Conservation (phyloP, 1,284 basidiomycete species). For the Hymenochaete sp. region DNA sequence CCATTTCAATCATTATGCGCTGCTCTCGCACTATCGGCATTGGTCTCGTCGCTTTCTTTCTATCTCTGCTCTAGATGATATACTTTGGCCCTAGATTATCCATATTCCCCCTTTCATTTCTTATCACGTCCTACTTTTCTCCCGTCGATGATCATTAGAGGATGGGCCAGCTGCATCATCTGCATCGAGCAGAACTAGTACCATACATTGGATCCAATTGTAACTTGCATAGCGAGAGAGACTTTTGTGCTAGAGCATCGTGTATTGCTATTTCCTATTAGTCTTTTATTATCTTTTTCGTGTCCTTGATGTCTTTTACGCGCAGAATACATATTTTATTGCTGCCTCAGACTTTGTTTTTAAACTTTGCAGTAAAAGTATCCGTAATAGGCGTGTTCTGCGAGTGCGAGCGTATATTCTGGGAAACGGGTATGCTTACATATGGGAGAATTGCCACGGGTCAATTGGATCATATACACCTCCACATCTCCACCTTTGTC, state of each 20-base stretch:
- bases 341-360: no score
- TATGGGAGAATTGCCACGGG: no score
- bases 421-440: no score
- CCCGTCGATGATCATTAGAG: constrained; percentile 19
- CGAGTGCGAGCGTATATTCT: no score
- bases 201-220: constrained; percentile 13
- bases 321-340: constrained; percentile 10
- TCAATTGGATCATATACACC: constrained; percentile 3
- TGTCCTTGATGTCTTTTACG: constrained; percentile 3
- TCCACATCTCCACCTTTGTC: neutral
- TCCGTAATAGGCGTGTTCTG: no score
- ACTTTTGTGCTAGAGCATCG: constrained; percentile 53
- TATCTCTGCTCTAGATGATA: constrained; percentile 34
- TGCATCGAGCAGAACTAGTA: constrained; percentile 17
- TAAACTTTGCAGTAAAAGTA: no score
- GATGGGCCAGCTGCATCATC: constrained; percentile 19
- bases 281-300: constrained; percentile 18
- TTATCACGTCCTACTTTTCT: constrained; percentile 25
- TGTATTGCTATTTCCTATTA: constrained; percentile 42
- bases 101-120: constrained; percentile 45
- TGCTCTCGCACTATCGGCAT: constrained; percentile 45
- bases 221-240: constrained; percentile 51
- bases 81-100: constrained; percentile 41
- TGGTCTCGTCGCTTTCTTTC: constrained; percentile 47
- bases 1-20: constrained; percentile 34